Conservation (phyloP, 352 stramenopile species). For the Pythium monospermum region DNA sequence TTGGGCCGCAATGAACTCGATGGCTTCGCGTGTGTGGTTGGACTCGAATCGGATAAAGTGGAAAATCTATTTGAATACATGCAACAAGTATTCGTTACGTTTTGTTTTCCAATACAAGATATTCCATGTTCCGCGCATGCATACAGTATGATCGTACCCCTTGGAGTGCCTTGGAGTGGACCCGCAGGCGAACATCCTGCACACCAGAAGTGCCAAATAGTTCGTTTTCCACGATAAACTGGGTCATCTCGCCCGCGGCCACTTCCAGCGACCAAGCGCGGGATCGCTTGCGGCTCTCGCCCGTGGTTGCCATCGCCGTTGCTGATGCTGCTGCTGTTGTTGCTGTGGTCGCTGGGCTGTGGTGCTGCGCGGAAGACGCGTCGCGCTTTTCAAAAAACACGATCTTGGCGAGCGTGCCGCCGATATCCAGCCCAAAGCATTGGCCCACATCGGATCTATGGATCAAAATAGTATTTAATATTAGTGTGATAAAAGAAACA, state of each 20-base stretch:
- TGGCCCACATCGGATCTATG: constrained; percentile 76
- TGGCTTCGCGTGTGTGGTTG: constrained; percentile 61
- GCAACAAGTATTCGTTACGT: not conserved
- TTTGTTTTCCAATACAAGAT: not conserved
- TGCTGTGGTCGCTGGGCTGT: not conserved
- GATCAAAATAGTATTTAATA: not conserved
- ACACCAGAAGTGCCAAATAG: constrained; percentile 78
- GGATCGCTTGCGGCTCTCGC: constrained; percentile 46
- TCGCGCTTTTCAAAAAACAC: constrained; percentile 92
- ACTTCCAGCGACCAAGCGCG: constrained; percentile 75
- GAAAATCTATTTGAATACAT: constrained; percentile 62
- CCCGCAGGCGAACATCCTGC: constrained; percentile 85
- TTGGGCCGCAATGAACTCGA: constrained; percentile 72
- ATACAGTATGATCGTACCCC: constrained; percentile 42
- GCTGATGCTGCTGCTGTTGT: not conserved
- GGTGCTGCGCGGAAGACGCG: not conserved
- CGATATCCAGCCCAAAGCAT: constrained; percentile 84
- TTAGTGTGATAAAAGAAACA: not conserved
- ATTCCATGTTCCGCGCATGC: not conserved
- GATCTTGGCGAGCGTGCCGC: constrained; percentile 93
- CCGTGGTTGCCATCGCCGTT: not conserved
- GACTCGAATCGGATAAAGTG: constrained; percentile 94
- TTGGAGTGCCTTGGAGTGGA: constrained; percentile 85
- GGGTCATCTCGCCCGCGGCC: constrained; percentile 75
- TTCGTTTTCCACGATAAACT: constrained; percentile 81